Percentiles rank a stretch among this genome's conserved stretches.
phyloP scores from a whole-genome alignment of 768 basidiomycete species.

The Clathrus columnatus region DNA sequence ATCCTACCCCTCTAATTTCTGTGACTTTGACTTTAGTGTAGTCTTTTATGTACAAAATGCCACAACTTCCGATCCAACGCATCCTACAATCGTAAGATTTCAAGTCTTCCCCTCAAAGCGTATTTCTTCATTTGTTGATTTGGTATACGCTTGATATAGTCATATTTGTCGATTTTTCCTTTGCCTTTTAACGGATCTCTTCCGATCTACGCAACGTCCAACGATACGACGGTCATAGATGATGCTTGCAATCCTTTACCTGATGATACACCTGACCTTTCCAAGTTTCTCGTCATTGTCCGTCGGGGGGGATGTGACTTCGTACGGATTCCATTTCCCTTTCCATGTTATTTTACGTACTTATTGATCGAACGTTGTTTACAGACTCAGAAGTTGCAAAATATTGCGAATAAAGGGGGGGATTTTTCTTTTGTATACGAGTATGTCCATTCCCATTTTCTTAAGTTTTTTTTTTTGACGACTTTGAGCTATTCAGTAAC shows the following conservation, averaged over 20 bases:
- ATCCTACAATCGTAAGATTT: constrained; percentile 17
- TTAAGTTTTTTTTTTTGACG: not conserved
- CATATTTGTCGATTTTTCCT: constrained; percentile 46
- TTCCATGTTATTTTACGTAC: too few species aligned
- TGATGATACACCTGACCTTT: constrained; percentile 44
- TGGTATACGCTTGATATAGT: constrained; percentile 37
- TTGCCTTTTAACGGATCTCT: constrained; percentile 37
- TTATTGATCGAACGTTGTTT: too few species aligned
- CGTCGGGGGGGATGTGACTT: constrained; percentile 53
- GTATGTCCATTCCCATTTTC: constrained; percentile 24
- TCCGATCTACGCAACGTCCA: constrained; percentile 53
- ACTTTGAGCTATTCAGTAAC: constrained; percentile 28
- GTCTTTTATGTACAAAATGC: constrained; percentile 50
- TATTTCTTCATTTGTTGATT: not conserved
- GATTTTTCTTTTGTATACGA: constrained; percentile 44
- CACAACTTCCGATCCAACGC: constrained; percentile 25
- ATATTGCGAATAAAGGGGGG: constrained; percentile 46
- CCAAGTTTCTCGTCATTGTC: constrained; percentile 43
- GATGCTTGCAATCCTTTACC: constrained; percentile 56
- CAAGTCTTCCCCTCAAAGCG: not conserved
- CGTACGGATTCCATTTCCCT: constrained; percentile 21
- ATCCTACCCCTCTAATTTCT: not conserved
- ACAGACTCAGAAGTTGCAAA: constrained; percentile 45
- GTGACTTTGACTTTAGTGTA: constrained; percentile 32
- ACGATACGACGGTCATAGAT: constrained; percentile 39